Base-by-base conservation (phyloP, 148 eudicot species). In the Cornus kousa region DNA sequence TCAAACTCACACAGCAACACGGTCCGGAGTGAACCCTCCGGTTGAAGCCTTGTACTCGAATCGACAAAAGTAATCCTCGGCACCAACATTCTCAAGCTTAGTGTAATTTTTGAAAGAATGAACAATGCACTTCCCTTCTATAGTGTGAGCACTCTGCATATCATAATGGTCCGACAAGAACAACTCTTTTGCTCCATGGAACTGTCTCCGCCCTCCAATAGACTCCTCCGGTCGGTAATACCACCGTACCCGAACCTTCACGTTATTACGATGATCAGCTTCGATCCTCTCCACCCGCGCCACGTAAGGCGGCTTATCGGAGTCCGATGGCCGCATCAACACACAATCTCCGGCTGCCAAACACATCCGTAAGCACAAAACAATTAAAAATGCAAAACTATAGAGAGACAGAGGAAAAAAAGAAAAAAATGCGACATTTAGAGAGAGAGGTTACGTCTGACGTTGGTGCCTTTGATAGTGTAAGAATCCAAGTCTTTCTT, bases 161-260 rank as follows among this genome's bases (percentile, higher is more conserved):
- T 88, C 91, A 70, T 48, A 84, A 71, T 88, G 91, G 67, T 88
- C 89, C 1, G 89, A 88, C 55, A 88, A 74, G 76, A 88, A 87
- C 78, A 88, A 64, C 83, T 88, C 91, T 65, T 87, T 88, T 28
- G 83, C 85, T 11, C 91, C 91, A 68, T 86, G 91, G 78, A 88
- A 88, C 76, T 80, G 88, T 70, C 89, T 76, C 20, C 91, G 78
- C 22, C 91, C 91, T 31, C 89, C 89, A 22, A 78, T 53, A 1
- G 91, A 87, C 70, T 88, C 91, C 82, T 88, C 91, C 2, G 91
- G 91, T 65, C 91, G 78, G 70, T 88, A 88, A 71, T 84, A 88
- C 91, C 91, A 88, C 69, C 86, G 78, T 2, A 84, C 85, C 43
- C 78, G 82, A 14, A 87, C 89, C 78, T 85, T 88, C 59, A 86